Base-by-base conservation (phyloP, 257 asterid genomes). In the Linaria vulgaris region DNA sequence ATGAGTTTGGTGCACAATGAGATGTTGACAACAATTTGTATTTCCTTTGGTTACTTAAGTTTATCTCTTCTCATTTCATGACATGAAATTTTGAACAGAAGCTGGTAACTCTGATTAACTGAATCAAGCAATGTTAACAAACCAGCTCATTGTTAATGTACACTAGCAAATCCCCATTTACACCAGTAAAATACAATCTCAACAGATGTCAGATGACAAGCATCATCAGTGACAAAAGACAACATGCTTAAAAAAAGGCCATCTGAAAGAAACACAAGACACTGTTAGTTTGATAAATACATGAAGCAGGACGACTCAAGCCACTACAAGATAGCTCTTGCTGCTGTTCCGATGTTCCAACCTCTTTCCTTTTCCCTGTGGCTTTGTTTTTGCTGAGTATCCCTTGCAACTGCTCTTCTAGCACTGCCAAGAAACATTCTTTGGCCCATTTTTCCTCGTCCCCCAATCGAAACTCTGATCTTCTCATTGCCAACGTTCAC, bases 401-500 rank as follows among this genome's bases (percentile, higher is more conserved):
- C 90, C 74, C 68, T 85, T 9, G 81, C 53, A 5, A 72, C 78
- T 46, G 71, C 87, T 74, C 88, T 83, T 80, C 87, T 84, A 47
- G 90, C 88, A 76, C 59, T 81, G 15, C 88, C 78, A 5, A 84
- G 86, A 43, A 78, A 70, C 68, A 75, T 65, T 57, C 94, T 69
- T n/a, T 81, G 94, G 12, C 86, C 96, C 72, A 71, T 71, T 63
- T 72, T 76, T 54, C 95, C 95, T 55, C 96, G 78, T 34, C 94
- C 76, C 58, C 99, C 97, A 11, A 94, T 94, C 0, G 97, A 90
- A 25, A 94, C 85, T 78, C 96, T 75, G 19, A 87, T 79, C 78
- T 84, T 94, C 79, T 94, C 97, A 83, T 52, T 78, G 20, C 96
- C 97, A 48, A 94, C 95, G 25, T 87, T 94, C 3, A 90, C 85